Conservation (phyloP, 805 yeast species). For the Candida verbasci region DNA sequence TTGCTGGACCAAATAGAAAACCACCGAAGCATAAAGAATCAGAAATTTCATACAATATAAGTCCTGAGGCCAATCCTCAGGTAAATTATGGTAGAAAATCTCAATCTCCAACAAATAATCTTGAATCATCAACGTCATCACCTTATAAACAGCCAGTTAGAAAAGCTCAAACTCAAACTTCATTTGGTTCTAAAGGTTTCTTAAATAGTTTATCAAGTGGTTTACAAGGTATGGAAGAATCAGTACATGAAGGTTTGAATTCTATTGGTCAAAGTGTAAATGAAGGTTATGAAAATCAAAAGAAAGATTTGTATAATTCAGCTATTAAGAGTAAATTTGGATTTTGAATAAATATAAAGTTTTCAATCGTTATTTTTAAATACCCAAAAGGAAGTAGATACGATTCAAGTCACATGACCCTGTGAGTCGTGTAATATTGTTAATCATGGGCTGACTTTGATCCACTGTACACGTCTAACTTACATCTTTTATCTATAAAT, state of each 20-base stretch:
- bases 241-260: conserved; percentile 54
- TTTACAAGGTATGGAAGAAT: conserved; percentile 49
- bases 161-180: conserved; percentile 25
- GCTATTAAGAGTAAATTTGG: conserved; percentile 54
- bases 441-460: too few species aligned
- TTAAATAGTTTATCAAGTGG: conserved; percentile 49
- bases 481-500: too few species aligned
- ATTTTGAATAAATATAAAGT: conserved; percentile 23
- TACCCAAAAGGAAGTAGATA: too few species aligned
- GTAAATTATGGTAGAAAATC: conserved; percentile 20
- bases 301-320: conserved; percentile 46
- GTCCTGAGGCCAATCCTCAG: conserved; percentile 40
- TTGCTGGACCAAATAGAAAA: conserved; percentile 75
- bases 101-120: conserved; percentile 2
- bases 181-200: conserved; percentile 36
- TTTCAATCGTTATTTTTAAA: too few species aligned
- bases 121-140: too few species aligned
- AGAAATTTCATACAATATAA: conserved; percentile 43
- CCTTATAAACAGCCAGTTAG: conserved; percentile 47
- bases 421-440: too few species aligned
- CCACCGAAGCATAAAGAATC: conserved; percentile 52
- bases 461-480: too few species aligned
- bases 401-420: too few species aligned
- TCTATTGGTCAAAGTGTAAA: conserved; percentile 49
- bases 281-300: conserved; percentile 47